Evolutionary conservation across 768 basidiomycete species (phyloP), one percentile per base, ranked within the genome.

Genomic region (Pleurotus tuoliensis): DNA sequence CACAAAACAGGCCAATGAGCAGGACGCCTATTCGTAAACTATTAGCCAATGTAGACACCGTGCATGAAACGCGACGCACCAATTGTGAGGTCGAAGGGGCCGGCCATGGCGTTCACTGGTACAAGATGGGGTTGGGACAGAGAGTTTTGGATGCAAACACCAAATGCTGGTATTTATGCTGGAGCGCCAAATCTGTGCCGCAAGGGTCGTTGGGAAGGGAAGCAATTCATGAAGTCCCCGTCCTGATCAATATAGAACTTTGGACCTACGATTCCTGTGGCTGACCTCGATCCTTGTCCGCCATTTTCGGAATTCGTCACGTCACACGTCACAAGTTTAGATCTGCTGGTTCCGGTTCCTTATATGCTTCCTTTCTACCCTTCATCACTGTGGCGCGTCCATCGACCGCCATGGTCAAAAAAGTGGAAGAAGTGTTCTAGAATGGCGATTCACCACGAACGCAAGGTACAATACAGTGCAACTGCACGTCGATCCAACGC

Each of bases 1-100:
- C 47, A 66, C 67, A 63, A 53, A 68, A 66, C 16, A 68, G 47
- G 41, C 67, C 67, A 52, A 68, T 24, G 30, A 68, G 57, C 24
- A 66, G 58, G 56, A 65, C 63, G 61, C 67, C 67, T 68, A 38
- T 13, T 30, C 30, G 30, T 30, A 30, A 30, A 3, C 8, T 30
- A 30, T 30, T 30, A 37, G 16, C n/a, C n/a, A 52, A 41, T 22
- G 6, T 7, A 34, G 38, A 40, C 11, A 47, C n/a, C 16, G 43
- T 15, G 46, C 45, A 22, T n/a, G 24, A 40, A 18, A 37, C 20
- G 12, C 16, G 9, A 3, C 50, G 5, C 50, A 52, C 50, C 50
- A 18, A 52, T 52, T 37, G 41, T 13, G n/a, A 52, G 50, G 40
- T 52, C 50, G 37, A 52, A 52, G 38, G 37, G 50, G 20, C 50